Evolutionary conservation across 495 filamentous ascomycete species (phyloP), one percentile per base, ranked within the genome.

Genomic region (Aspergillus mulundensis): DNA sequence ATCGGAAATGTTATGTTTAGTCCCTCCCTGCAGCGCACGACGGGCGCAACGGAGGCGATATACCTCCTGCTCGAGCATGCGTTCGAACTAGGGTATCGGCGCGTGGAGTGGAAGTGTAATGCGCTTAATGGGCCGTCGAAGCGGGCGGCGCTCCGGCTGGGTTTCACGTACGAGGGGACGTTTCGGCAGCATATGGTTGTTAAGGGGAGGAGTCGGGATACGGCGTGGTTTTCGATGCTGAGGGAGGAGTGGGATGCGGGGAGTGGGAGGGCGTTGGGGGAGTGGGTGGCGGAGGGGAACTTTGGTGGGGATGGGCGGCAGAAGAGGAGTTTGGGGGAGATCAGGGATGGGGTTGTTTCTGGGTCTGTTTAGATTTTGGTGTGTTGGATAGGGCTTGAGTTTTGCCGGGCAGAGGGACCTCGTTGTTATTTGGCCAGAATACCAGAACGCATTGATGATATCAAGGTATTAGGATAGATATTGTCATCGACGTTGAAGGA

Each of bases 101-200:
- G 83, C 18, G 72, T 81, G 19, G 81, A 84, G 63, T 86, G 83
- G 82, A 84, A 84, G 57, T 80, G 77, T 57, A 69, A 84, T 61
- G 41, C 66, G 24, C 64, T 78, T 5, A 84, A 86, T 62, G 71
- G 61, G 30, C 58, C 71, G 1, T 80, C 76, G 18, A 66, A 62
- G 30, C 70, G 66, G 5, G 80, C 81, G 5, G 83, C 83, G 7
- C 15, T 59, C 52, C 73, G 83, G 11, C 65, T 81, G 12, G 82
- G 83, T 0, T 84, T 83, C 60, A 64, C 46, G 14, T 74, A 61
- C 50, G 83, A 86, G 58, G 83, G 83, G 0, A 40, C 75, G 5
- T 82, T 83, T 49, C 70, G 81, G 32, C 77, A 83, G 56, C 81
- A 84, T 64, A 70, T 82, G 70, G 70, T 86, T 41, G 59, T 78